phyloP scores from a whole-genome alignment of 129 eudicot genomes.

The Erigeron canadensis region DNA sequence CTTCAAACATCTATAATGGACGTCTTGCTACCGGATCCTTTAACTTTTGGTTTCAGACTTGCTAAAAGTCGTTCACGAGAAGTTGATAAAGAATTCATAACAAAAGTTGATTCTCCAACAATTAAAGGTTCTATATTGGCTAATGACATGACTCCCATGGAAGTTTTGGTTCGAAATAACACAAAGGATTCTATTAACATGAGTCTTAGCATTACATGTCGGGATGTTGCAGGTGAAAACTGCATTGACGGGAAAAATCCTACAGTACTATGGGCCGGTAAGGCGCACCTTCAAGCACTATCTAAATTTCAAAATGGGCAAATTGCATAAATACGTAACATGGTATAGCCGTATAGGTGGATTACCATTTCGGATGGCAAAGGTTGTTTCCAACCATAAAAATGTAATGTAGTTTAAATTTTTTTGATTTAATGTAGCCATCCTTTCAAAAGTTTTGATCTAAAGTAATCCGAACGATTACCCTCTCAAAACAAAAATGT shows the following conservation, averaged over 20 bases:
- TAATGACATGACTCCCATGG: conserved; percentile 83
- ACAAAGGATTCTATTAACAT: conserved; percentile 69
- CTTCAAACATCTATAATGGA: conserved; percentile 92
- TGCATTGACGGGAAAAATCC: conserved; percentile 80
- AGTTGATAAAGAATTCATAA: conserved; percentile 19
- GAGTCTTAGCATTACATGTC: conserved; percentile 73
- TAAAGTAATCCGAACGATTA: neutral
- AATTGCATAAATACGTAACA: neutral
- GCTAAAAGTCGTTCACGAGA: conserved; percentile 28
- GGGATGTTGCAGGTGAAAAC: conserved; percentile 90
- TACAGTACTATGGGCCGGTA: conserved; percentile 91
- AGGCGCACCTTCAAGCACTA: conserved; percentile 14
- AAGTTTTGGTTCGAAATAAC: conserved; percentile 80
- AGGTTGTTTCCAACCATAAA: neutral
- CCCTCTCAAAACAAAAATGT: neutral
- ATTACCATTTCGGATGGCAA: too few species aligned
- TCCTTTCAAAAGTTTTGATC: neutral
- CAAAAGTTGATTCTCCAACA: conserved; percentile 20
- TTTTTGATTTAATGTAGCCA: neutral
- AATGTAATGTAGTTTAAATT: neutral
- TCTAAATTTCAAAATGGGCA: neutral
- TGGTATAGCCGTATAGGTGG: too few species aligned
- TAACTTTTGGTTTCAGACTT: conserved; percentile 84
- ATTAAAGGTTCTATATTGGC: conserved; percentile 54
- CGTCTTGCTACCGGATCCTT: conserved; percentile 89